These are phyloP conservation scores for Diaporthe sp. DNA, from an alignment of 2,329 filamentous ascomycete genomes.

Conservation along the genomic window DNA sequence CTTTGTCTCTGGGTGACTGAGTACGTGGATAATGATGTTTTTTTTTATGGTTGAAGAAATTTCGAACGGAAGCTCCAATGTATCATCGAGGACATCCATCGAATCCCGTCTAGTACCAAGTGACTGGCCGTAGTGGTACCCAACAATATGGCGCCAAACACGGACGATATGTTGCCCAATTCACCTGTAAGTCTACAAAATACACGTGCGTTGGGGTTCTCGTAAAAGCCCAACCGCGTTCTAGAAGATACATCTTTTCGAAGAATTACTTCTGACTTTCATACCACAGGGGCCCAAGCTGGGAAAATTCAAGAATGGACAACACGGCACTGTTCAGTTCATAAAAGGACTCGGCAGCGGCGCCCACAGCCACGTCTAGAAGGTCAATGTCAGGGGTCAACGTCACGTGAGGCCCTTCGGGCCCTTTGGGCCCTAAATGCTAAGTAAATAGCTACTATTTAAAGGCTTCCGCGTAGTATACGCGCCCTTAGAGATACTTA, in stretches of 20 bases:
- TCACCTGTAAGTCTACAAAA: background rate
- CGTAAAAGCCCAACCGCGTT: background rate
- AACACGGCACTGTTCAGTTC: background rate
- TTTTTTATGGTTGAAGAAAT: background rate
- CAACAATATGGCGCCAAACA: background rate
- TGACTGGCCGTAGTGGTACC: background rate
- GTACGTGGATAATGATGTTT: background rate
- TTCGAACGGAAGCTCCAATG: background rate
- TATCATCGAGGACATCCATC: too few relatives aligned
- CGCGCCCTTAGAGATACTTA: too few relatives aligned
- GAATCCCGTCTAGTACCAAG: background rate
- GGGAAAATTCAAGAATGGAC: background rate
- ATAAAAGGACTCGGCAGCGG: background rate
- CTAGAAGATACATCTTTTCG: too few relatives aligned
- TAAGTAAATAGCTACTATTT: too few relatives aligned
- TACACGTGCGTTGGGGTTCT: too few relatives aligned
- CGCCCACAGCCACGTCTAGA: conserved; percentile 15
- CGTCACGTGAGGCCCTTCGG: too few relatives aligned
- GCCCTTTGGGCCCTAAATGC: too few relatives aligned
- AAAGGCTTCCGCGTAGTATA: too few relatives aligned
- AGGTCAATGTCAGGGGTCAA: background rate
- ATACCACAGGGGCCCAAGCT: background rate
- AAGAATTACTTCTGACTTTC: background rate
- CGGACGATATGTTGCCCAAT: background rate
- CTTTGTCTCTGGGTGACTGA: background rate